Conservation (phyloP, 1,284 basidiomycete species). For the Exobasidium cylindrosporum region DNA sequence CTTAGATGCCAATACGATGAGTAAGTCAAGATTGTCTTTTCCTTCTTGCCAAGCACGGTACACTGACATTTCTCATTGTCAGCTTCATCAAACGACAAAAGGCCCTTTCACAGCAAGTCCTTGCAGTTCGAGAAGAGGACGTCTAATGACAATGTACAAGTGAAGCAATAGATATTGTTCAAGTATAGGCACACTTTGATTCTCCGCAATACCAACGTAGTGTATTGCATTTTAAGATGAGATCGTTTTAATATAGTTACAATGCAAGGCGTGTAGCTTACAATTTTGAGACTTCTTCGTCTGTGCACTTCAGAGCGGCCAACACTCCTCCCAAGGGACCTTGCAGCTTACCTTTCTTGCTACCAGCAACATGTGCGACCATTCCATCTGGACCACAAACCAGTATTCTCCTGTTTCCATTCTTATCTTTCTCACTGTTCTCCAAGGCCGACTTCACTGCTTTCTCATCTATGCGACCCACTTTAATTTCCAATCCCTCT, state of each 20-base stretch:
- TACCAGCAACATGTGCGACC: constrained; percentile 26
- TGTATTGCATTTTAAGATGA: no score
- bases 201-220: no score
- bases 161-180: neutral
- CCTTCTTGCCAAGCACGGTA: neutral
- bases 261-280: no score
- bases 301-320: constrained; percentile 14
- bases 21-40: no score
- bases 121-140: constrained; percentile 17
- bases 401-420: constrained; percentile 17
- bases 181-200: no score
- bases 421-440: neutral
- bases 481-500: neutral
- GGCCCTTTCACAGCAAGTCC: constrained; percentile 27
- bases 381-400: constrained; percentile 37
- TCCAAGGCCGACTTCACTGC: constrained; percentile 7
- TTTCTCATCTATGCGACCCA: neutral
- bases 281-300: constrained; percentile 34
- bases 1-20: constrained; percentile 42
- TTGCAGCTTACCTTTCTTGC: constrained; percentile 10
- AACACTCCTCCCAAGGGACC: constrained; percentile 24
- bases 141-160: neutral
- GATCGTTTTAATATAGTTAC: no score
- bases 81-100: constrained; percentile 43
- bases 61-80: constrained; percentile 2